Base-by-base conservation (phyloP, 306 rosid genomes). In the Inga laurina region DNA sequence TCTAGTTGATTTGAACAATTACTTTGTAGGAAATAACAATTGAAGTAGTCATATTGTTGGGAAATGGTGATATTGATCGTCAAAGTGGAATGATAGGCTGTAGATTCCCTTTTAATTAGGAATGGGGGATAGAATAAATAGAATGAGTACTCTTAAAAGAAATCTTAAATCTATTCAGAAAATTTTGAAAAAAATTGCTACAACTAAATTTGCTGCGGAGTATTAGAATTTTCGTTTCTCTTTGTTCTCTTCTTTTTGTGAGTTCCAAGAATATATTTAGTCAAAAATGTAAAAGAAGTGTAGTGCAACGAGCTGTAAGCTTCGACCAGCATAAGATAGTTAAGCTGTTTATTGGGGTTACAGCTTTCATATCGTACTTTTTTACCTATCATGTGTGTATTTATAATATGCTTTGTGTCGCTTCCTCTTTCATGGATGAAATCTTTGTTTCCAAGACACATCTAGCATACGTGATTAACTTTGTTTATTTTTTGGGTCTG, bases 351-450 rank as follows among this genome's bases (percentile, higher is more conserved):
- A 24, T 39, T 18, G 30, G 46, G 74, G 7, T 41, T 70, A 70
- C 52, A 4, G 22, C 45, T 34, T 70, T 11, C 74, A 39, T 39
- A 70, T 10, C 12, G 34, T 41, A 43, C 75, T 43, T 18, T 43
- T 16, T 68, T 39, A 19, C 74, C 18, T 10, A 8, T 22, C 32
- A 2, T 13, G 10, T 21, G 74, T 41, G 51, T 4, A 1, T 41
- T 1, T 68, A 21, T 68, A 3, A 30, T 64, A 64, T 37, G 14
- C 21, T 15, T 54, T 11, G 18, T 64, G 74, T 18, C 27, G 64
- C 75, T 46, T 69, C 46, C 74, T 37, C 35, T 76, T 85, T 24
- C 22, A 19, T 72, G 61, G 75, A 70, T 70, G 75, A 32, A 43
- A 41, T 41, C 54, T 41, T 70, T 21, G 30, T 19, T 16, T 72